Evolutionary conservation across 805 yeast species (phyloP).

Genomic region (Sporopachydermia quercuum): DNA sequence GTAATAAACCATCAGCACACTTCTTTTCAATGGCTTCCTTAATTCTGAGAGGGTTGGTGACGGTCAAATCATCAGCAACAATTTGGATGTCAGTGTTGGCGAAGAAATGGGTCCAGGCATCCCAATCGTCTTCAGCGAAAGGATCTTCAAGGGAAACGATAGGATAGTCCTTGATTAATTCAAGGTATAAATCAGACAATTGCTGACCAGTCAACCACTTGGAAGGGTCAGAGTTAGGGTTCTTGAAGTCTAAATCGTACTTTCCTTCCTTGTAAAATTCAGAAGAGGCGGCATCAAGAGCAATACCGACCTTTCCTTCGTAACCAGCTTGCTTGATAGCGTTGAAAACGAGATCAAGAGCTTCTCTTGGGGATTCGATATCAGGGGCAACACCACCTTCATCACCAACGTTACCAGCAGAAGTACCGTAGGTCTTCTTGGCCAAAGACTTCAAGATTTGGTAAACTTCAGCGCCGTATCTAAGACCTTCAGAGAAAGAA

Average conservation of each 20-base stretch:
- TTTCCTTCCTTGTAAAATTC: constrained; percentile 95
- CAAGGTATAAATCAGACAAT: constrained; percentile 72
- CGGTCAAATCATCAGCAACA: constrained; percentile 97
- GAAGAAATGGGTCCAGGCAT: constrained; percentile 87
- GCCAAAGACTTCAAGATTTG: constrained; percentile 88
- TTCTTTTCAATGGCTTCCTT: constrained; percentile 92
- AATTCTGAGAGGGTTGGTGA: constrained; percentile 93
- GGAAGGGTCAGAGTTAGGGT: constrained; percentile 80
- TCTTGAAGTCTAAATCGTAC: constrained; percentile 98
- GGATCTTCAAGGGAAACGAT: constrained; percentile 98
- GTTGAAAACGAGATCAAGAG: constrained; percentile 80
- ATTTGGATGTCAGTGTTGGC: constrained; percentile 66
- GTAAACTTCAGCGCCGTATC: constrained; percentile 97
- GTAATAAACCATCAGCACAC: constrained; percentile 85
- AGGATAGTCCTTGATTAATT: constrained; percentile 82
- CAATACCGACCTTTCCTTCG: constrained; percentile 84
- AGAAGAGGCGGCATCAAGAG: constrained; percentile 92
- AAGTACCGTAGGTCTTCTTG: constrained; percentile 90
- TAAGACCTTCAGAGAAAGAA: constrained; percentile 86
- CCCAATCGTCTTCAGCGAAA: constrained; percentile 99
- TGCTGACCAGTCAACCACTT: constrained; percentile 85
- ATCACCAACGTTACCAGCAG: constrained; percentile 99
- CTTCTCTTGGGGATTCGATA: constrained; percentile 90
- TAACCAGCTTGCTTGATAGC: constrained; percentile 93
- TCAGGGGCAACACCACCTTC: constrained; percentile 99